Evolutionary conservation across 305 asterid genomes (phyloP).

Genomic region (Stenogyne calaminthoides): DNA sequence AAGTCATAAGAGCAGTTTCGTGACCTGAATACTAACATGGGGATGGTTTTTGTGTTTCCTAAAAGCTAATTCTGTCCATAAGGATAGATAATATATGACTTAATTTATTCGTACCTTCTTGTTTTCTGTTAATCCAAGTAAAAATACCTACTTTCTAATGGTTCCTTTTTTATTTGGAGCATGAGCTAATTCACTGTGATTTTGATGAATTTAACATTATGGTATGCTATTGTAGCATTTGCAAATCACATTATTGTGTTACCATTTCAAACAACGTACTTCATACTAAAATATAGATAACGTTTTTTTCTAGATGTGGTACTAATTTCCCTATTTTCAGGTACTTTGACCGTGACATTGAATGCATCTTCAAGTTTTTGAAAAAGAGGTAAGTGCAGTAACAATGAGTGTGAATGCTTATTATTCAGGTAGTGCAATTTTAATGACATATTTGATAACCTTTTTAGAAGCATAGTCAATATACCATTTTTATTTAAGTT

Average conservation of each 20-base stretch:
- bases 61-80: neutral
- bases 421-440: slow-evolving; percentile 10
- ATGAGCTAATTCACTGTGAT: slow-evolving; percentile 95
- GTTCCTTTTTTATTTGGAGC: slow-evolving; percentile 44
- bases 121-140: neutral
- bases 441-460: slow-evolving; percentile 24
- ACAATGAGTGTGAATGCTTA: neutral
- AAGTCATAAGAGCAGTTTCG: neutral
- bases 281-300: neutral
- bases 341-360: slow-evolving; percentile 94
- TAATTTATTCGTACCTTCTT: neutral
- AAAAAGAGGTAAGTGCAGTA: slow-evolving; percentile 62
- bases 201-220: slow-evolving; percentile 92
- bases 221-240: too few species aligned
- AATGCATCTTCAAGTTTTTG: slow-evolving; percentile 86
- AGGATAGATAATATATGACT: neutral
- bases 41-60: neutral
- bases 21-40: neutral
- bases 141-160: slow-evolving; percentile 5
- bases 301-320: neutral
- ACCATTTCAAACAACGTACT: slow-evolving; percentile 5
- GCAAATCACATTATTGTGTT: too few species aligned
- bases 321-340: slow-evolving; percentile 40
- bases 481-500: neutral
- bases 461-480: neutral